Conservation (phyloP, 345 rosid genomes). For the Linum trigynum region DNA sequence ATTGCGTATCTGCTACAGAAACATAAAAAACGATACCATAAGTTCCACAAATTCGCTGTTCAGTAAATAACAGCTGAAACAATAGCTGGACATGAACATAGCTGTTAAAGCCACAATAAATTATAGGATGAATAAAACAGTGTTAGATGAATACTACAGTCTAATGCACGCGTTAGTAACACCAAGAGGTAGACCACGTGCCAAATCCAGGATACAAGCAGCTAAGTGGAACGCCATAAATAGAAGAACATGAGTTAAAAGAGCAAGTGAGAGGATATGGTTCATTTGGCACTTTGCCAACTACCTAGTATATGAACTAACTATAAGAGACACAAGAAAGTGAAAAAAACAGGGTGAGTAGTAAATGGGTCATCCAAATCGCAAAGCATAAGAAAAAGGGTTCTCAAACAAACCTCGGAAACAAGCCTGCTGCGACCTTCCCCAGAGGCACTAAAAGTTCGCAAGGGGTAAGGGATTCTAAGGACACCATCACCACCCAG, state of each 20-base stretch:
- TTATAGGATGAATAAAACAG: no score
- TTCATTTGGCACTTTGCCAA: neutral
- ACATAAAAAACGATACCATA: slow-evolving; percentile 11
- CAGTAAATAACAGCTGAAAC: neutral
- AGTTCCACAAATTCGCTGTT: slow-evolving; percentile 9
- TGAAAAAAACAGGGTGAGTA: no score
- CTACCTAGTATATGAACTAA: neutral
- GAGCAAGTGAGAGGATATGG: neutral
- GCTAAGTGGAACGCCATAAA: no score
- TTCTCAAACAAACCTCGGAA: slow-evolving; percentile 60
- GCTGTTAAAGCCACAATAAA: no score
- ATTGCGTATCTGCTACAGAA: slow-evolving; percentile 48
- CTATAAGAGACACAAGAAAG: no score
- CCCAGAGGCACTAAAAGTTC: slow-evolving; percentile 41
- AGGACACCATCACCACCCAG: slow-evolving; percentile 39
- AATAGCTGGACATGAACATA: no score
- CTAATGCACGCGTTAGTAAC: no score
- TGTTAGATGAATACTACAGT: no score
- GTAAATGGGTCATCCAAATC: no score
- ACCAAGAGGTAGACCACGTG: neutral
- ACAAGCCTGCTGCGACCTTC: slow-evolving; percentile 63
- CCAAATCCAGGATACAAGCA: neutral
- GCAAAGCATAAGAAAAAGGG: neutral
- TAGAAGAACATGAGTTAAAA: no score
- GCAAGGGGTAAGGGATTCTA: slow-evolving; percentile 48